These are phyloP conservation scores for Backusella mclennaniae DNA, from an alignment of 192 early-diverging fungal genomes.

Conservation along the genomic window DNA sequence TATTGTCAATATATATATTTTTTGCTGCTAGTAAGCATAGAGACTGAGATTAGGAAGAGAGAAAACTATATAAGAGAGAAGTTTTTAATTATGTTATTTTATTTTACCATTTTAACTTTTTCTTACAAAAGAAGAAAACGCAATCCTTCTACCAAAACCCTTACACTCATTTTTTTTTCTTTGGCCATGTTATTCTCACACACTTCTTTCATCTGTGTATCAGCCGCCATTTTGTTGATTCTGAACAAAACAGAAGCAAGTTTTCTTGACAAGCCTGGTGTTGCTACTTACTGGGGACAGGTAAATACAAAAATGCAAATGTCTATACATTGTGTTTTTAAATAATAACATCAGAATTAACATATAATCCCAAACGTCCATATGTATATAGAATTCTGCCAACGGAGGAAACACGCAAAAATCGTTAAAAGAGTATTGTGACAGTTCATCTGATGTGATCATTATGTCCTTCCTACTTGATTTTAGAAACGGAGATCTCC, in stretches of 20 bases:
- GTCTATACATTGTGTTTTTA: neutral
- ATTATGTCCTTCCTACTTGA: constrained; percentile 58
- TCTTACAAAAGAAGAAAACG: neutral
- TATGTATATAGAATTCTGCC: constrained; percentile 21
- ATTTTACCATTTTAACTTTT: neutral
- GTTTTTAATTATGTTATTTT: neutral
- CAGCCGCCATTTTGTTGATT: neutral
- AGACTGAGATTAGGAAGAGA: neutral
- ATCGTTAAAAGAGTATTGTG: constrained; percentile 55
- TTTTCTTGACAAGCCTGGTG: neutral
- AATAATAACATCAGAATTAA: neutral
- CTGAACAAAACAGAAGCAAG: neutral
- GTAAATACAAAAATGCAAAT: neutral
- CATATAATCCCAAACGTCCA: neutral
- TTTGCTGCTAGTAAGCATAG: neutral
- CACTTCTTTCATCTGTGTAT: neutral
- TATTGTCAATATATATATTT: neutral
- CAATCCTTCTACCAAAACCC: neutral
- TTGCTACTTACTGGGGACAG: constrained; percentile 11
- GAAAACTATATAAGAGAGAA: neutral
- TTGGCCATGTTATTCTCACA: neutral
- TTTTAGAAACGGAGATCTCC: constrained; percentile 59
- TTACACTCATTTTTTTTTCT: neutral
- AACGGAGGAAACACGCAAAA: constrained; percentile 14
- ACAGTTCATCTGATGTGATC: constrained; percentile 51